Base-by-base conservation (phyloP, 2,329 filamentous ascomycete genomes). In the Furcasterigmium sp. region DNA sequence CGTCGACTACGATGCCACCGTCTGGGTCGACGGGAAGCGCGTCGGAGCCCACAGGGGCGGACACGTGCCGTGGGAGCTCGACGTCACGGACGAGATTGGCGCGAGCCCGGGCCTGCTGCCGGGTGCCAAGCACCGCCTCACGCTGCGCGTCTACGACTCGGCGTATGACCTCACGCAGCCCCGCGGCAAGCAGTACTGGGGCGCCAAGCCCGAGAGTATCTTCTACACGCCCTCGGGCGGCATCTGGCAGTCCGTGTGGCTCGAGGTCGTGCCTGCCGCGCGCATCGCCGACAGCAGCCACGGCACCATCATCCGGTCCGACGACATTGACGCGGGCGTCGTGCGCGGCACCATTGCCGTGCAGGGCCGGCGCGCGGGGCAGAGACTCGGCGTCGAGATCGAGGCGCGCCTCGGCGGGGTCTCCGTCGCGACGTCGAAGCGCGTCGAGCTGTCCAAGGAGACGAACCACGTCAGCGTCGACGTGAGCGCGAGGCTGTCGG, bases 181-280 rank as follows among this genome's bases (percentile, higher is more conserved):
- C 1, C 69, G 82, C 25, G 82, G 82, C 0, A 86, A 86, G 57
- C 82, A 86, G 58, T 82, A 81, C 53, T 82, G 78, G 78, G 72
- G 68, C 4, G 73, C 75, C 1, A 68, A 78, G 56, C 76, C 78
- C 0, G 77, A 82, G 56, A 76, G 72, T 41, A 79, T 79, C 51
- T 80, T 78, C 53, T 79, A 79, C 53, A 78, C 73, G 1, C 76
- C 76, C 0, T 75, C 73, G 8, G 73, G 72, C 21, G 76, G 76
- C 19, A 76, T 79, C 44, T 80, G 76, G 76, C 76, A 79, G 56
- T 69, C 62, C 14, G 76, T 79, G 3, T 77, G 74, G 70, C 58
- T 77, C 3, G 79, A 82, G 50, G 68, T 69, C 32, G 75, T 80
- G 2, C 78, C 79, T 2, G 44, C 59, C 0, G 64, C 68, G 5